These are phyloP conservation scores for Exidia glandulosa DNA, from an alignment of 768 basidiomycete species.

Conservation along the genomic window DNA sequence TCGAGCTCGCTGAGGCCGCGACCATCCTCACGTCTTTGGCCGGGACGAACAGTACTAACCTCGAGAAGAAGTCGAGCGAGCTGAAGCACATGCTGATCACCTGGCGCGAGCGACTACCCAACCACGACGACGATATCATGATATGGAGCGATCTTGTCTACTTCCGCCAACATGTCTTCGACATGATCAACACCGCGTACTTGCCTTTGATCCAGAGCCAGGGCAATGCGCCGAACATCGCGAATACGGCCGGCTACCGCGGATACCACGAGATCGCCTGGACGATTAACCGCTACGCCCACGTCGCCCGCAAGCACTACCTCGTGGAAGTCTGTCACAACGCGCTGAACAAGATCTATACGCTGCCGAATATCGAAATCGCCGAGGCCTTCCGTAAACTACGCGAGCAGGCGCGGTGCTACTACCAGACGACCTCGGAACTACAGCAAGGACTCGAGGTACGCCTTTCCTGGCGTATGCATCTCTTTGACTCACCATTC, in stretches of 20 bases:
- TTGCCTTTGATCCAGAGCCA: conserved; percentile 70
- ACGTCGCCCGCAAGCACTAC: conserved; percentile 95
- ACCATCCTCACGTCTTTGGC: conserved; percentile 88
- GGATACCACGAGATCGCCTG: conserved; percentile 99
- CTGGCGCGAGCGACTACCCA: conserved; percentile 94
- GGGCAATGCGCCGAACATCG: conserved; percentile 39
- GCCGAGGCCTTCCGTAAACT: conserved; percentile 99
- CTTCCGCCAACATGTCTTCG: conserved; percentile 98
- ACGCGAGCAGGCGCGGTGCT: conserved; percentile 94
- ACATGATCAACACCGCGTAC: conserved; percentile 92
- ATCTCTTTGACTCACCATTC: neutral
- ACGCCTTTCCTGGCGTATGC: neutral
- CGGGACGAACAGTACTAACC: conserved; percentile 72
- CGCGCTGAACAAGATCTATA: conserved; percentile 94
- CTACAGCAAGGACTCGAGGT: conserved; percentile 82
- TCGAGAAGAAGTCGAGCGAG: conserved; percentile 92
- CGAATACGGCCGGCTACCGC: conserved; percentile 82
- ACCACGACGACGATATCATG: conserved; percentile 92
- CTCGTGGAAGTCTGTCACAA: conserved; percentile 92
- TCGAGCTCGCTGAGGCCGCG: conserved; percentile 92
- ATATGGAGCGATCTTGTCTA: conserved; percentile 99
- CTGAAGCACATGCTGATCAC: conserved; percentile 93
- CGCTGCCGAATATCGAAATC: conserved; percentile 98
- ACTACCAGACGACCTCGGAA: conserved; percentile 91
- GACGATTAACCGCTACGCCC: conserved; percentile 99